Evolutionary conservation across 345 rosid species (phyloP).

Genomic region (Lepidium aucheri): DNA sequence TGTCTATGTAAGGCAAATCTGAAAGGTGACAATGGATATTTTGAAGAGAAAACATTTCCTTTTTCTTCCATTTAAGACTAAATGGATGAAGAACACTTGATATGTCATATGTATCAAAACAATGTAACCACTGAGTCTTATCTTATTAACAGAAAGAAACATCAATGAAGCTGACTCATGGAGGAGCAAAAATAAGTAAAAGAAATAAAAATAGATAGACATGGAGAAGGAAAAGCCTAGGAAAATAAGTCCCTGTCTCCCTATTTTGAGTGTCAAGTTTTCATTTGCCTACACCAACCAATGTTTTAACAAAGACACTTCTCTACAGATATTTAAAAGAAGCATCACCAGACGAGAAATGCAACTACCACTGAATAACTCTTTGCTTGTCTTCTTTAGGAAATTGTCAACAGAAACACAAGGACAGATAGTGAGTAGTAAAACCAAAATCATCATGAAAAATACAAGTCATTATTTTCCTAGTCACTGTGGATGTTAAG

Average conservation of each 20-base stretch:
- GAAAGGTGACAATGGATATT: slow-evolving; percentile 7
- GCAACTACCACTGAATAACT: background rate
- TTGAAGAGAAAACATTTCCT: background rate
- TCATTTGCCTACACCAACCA: slow-evolving; percentile 15
- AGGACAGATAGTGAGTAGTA: slow-evolving; percentile 15
- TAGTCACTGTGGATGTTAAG: slow-evolving; percentile 14
- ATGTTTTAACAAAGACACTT: slow-evolving; percentile 3
- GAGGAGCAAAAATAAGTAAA: slow-evolving; percentile 12
- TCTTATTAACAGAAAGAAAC: slow-evolving; percentile 11
- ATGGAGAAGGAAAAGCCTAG: slow-evolving; percentile 7
- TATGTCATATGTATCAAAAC: background rate
- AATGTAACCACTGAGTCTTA: slow-evolving; percentile 15
- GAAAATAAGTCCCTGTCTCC: slow-evolving; percentile 13
- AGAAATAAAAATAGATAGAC: slow-evolving; percentile 14
- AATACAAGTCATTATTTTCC: background rate
- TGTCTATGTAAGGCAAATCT: slow-evolving; percentile 18
- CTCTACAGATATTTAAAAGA: background rate
- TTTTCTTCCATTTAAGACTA: background rate
- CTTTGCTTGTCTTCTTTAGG: slow-evolving; percentile 20
- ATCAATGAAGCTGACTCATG: background rate
- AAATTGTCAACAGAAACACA: slow-evolving; percentile 16
- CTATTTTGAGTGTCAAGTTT: background rate
- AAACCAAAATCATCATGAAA: background rate
- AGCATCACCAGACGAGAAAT: background rate
- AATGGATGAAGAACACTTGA: slow-evolving; percentile 7